Base-by-base conservation (phyloP, 2,329 filamentous ascomycete species). In the Ophiostoma perfectum region DNA sequence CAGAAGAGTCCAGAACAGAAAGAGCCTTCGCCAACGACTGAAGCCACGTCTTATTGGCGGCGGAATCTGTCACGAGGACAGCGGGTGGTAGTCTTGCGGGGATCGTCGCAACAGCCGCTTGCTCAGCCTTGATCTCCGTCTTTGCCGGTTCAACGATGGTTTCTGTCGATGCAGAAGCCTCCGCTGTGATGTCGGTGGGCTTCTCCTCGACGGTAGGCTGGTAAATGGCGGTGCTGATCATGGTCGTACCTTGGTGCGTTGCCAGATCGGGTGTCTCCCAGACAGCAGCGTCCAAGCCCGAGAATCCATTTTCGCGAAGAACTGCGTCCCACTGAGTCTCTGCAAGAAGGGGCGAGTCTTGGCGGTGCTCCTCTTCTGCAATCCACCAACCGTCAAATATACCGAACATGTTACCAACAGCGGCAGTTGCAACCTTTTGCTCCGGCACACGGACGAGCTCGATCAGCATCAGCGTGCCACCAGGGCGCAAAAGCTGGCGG, bases 401-500 rank as follows among this genome's bases (percentile, higher is more conserved):
- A 52, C 71, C 71, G 62, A 72, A 72, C 41, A 72, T 68, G 65
- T 70, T 67, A 36, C 70, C 69, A 7, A 72, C 70, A 41, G 70
- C 69, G 18, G 69, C 70, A 7, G 70, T 69, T 9, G 69, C 52
- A 12, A 70, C 69, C 0, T 62, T 64, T 67, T 71, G 70, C 62
- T 71, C 58, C 9, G 69, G 69, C 27, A 71, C 70, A n/a, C 70
- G 65, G 18, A 72, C 69, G 12, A 71, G 69, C 66, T 71, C 70
- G 38, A 71, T 71, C 18, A 71, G 67, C 63, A 72, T 66, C 70
- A 72, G 55, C 5, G 66, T 66, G 11, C 70, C 71, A 27, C 70
- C 70, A 9, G 69, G 70, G 1, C 74, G 76, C 2, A 79, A 69
- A 4, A 80, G 68, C 41, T 55, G 63, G 14, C 72, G 69, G 1